Conservation (phyloP, 768 basidiomycete species). For the Mycena maculata region DNA sequence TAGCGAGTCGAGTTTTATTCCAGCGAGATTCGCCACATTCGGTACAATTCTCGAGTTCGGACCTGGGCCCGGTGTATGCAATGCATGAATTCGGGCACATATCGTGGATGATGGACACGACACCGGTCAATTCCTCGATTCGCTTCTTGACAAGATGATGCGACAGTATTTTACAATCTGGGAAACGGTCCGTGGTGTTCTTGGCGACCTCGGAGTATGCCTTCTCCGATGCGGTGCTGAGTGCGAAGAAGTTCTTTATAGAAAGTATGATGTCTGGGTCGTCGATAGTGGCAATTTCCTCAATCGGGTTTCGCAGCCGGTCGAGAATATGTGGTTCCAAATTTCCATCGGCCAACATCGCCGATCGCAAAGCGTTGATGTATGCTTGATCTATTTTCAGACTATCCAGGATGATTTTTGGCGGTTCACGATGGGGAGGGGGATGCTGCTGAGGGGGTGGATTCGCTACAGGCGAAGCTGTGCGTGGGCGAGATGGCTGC, state of each 20-base stretch:
- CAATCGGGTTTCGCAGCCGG: background rate
- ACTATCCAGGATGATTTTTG: background rate
- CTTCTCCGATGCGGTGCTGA: background rate
- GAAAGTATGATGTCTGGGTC: background rate
- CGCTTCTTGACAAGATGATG: background rate
- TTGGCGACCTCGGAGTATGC: background rate
- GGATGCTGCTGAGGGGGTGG: background rate
- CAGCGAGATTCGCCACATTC: too few relatives aligned
- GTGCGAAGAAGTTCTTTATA: background rate
- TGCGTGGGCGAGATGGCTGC: background rate
- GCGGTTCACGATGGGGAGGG: background rate
- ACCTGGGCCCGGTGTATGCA: background rate
- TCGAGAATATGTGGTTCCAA: background rate
- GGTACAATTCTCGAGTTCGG: too few relatives aligned
- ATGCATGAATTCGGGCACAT: background rate
- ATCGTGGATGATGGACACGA: background rate
- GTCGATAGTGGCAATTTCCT: background rate
- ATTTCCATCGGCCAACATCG: background rate
- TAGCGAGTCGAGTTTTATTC: too few relatives aligned
- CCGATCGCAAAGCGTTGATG: background rate
- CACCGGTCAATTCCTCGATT: background rate
- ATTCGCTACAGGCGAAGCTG: background rate
- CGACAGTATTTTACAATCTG: background rate
- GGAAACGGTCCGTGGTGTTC: background rate
- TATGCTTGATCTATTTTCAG: background rate